Evolutionary conservation across 345 rosid genomes (phyloP).

Genomic region (Euclidium syriacum): DNA sequence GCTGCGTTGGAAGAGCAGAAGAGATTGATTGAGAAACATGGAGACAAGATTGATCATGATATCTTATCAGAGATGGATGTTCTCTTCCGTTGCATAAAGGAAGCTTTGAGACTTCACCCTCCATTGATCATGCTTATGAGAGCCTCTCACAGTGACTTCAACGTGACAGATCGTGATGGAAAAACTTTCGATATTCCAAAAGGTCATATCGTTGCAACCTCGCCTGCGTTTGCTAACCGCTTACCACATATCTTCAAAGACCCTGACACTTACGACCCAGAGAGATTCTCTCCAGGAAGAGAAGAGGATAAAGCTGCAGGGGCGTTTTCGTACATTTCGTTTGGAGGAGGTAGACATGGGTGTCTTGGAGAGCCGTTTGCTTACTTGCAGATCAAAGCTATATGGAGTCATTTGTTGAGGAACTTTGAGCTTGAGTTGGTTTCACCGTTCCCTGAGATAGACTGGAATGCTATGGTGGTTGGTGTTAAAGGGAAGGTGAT

Average conservation of each 20-base stretch:
- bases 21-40: slow-evolving; percentile 61
- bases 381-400: slow-evolving; percentile 94
- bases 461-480: slow-evolving; percentile 99
- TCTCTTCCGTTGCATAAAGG: slow-evolving; percentile 88
- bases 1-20: slow-evolving; percentile 80
- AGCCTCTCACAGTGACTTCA: slow-evolving; percentile 78
- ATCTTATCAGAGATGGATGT: slow-evolving; percentile 87
- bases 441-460: slow-evolving; percentile 95
- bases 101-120: slow-evolving; percentile 95
- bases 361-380: slow-evolving; percentile 99
- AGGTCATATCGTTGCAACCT: slow-evolving; percentile 91
- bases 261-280: slow-evolving; percentile 81
- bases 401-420: slow-evolving; percentile 95
- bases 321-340: slow-evolving; percentile 81
- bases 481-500: slow-evolving; percentile 95
- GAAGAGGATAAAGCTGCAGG: slow-evolving; percentile 95
- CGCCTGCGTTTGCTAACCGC: slow-evolving; percentile 95
- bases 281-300: slow-evolving; percentile 75
- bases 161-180: slow-evolving; percentile 71
- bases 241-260: slow-evolving; percentile 73
- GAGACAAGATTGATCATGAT: slow-evolving; percentile 84
- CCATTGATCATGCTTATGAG: slow-evolving; percentile 89
- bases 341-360: slow-evolving; percentile 98
- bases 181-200: slow-evolving; percentile 83
- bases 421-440: slow-evolving; percentile 83